Evolutionary conservation across 1,139 yeast genomes (phyloP).

Genomic region (Pichia sp.): DNA sequence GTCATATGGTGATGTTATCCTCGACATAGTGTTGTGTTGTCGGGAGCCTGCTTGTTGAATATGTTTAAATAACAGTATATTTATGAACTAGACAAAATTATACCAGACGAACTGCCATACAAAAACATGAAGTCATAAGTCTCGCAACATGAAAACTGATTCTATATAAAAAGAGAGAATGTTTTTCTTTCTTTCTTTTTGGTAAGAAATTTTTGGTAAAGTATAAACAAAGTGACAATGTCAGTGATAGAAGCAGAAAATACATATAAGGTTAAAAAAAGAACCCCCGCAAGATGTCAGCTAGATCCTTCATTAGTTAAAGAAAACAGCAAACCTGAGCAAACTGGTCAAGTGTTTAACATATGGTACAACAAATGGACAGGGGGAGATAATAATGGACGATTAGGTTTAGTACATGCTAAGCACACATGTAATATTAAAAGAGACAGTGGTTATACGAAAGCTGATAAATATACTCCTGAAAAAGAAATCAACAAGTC

Average conservation of each 20-base stretch:
- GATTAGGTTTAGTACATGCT: conserved; percentile 31
- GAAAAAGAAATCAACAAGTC: conserved; percentile 33
- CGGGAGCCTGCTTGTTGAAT: neutral
- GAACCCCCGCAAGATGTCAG: conserved; percentile 61
- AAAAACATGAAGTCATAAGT: neutral
- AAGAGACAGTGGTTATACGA: conserved; percentile 70
- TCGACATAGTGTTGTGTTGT: conserved; percentile 7
- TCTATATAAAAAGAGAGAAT: neutral
- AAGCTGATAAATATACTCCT: conserved; percentile 42
- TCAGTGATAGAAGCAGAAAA: neutral
- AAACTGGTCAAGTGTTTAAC: conserved; percentile 75
- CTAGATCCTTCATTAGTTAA: conserved; percentile 59
- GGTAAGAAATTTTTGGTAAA: too few species aligned
- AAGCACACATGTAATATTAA: conserved; percentile 52
- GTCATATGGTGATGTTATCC: conserved; percentile 24
- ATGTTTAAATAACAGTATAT: too few species aligned
- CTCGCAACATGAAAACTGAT: neutral
- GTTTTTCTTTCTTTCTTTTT: neutral
- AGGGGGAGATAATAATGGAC: conserved; percentile 52
- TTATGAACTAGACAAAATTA: too few species aligned
- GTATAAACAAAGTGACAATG: neutral
- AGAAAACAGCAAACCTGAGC: conserved; percentile 66
- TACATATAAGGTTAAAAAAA: conserved; percentile 13
- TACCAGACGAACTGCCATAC: neutral
- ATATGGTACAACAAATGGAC: conserved; percentile 89